These are phyloP conservation scores for Trichosporon asahii DNA, from an alignment of 1,284 basidiomycete species.

Conservation along the genomic window DNA sequence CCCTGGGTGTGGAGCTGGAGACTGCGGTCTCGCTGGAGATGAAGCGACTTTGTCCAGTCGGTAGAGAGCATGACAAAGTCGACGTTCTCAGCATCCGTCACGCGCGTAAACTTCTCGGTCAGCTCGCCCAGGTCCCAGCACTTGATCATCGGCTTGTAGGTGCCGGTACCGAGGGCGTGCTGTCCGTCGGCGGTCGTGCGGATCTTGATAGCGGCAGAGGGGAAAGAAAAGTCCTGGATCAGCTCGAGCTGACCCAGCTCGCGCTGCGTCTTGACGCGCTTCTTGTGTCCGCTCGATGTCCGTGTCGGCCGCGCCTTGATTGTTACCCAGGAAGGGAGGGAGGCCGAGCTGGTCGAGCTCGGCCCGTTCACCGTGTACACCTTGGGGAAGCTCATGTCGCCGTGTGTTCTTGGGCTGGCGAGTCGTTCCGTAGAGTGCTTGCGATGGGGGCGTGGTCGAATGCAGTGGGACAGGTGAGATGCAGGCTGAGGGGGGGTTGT, in stretches of 20 bases:
- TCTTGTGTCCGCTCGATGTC: constrained; percentile 37
- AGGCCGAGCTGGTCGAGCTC: constrained; percentile 72
- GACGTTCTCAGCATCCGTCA: constrained; percentile 94
- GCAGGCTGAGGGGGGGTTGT: neutral
- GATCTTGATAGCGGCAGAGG: constrained; percentile 89
- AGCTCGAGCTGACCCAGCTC: constrained; percentile 64
- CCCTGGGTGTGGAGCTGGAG: constrained; percentile 92
- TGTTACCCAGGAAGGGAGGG: constrained; percentile 83
- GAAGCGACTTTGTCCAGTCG: constrained; percentile 99
- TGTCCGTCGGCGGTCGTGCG: constrained; percentile 88
- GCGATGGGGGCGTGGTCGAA: no score
- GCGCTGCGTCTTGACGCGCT: constrained; percentile 49
- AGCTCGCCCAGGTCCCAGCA: constrained; percentile 95
- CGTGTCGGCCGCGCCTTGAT: constrained; percentile 56
- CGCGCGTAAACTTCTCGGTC: constrained; percentile 91
- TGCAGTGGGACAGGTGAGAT: neutral
- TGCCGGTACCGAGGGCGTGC: constrained; percentile 89
- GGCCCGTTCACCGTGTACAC: constrained; percentile 89
- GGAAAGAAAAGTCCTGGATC: constrained; percentile 94
- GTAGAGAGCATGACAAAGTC: constrained; percentile 94
- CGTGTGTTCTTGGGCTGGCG: neutral
- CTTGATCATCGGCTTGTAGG: constrained; percentile 96
- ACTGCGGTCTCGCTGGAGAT: constrained; percentile 93
- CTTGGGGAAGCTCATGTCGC: constrained; percentile 56
- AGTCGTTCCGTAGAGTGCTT: neutral